Percentiles rank a stretch among this genome's conserved stretches.
These are phyloP conservation scores for Chlorella sorokiniana DNA, from an alignment of 139 green algal genomes.

Conservation along the genomic window DNA sequence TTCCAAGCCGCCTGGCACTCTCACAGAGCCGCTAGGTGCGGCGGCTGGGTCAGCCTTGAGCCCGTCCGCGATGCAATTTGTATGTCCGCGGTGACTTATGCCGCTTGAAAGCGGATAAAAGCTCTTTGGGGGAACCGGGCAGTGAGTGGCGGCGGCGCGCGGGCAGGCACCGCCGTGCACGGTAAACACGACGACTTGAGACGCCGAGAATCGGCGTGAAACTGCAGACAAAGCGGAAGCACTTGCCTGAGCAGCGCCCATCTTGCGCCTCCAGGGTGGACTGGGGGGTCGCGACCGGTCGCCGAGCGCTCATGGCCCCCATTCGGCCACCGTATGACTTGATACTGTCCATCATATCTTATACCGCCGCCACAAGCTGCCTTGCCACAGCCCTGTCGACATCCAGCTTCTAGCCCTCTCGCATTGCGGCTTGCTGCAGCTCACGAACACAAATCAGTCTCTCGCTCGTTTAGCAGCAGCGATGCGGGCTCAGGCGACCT, in stretches of 20 bases:
- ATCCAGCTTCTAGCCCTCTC: too few species aligned
- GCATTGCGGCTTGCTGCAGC: background rate
- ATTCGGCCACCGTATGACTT: background rate
- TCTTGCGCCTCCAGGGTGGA: background rate
- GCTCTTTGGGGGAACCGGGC: too few species aligned
- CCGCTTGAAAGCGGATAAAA: too few species aligned
- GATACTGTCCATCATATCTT: too few species aligned
- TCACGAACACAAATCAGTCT: background rate
- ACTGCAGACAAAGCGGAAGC: too few species aligned
- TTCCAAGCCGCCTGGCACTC: background rate
- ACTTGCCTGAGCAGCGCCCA: background rate
- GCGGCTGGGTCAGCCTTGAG: background rate
- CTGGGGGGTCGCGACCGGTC: background rate
- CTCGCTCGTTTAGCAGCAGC: background rate
- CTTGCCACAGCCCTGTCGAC: background rate
- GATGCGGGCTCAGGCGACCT: conserved; percentile 3
- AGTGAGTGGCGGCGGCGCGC: too few species aligned
- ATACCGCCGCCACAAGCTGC: too few species aligned
- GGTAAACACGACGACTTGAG: too few species aligned
- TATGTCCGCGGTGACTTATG: too few species aligned
- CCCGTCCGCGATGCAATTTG: too few species aligned
- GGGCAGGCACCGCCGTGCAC: too few species aligned
- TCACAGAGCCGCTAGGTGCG: background rate
- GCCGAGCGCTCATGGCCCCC: background rate
- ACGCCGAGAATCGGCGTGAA: too few species aligned